A percentile compares a stretch with the other conserved stretches of the same genome.
phyloP scores from a whole-genome alignment of 164 flowering plant genomes.

The Chimonanthus salicifolius region DNA sequence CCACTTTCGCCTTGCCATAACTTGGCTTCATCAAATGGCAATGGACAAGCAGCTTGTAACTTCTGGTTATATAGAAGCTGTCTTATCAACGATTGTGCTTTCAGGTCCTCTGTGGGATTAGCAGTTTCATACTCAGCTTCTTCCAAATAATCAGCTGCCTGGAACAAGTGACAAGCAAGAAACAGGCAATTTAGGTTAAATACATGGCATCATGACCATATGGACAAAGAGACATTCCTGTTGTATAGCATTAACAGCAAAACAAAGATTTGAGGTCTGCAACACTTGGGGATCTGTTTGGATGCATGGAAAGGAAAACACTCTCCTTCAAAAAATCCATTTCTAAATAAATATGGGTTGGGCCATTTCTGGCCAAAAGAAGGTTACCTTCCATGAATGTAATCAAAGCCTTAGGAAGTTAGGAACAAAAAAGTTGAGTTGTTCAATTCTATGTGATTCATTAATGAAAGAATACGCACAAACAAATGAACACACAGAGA shows the following conservation, averaged over 20 bases:
- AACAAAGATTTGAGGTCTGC: neutral
- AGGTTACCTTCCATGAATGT: too few relatives aligned
- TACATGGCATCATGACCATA: neutral
- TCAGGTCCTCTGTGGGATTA: conserved; percentile 73
- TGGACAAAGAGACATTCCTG: neutral
- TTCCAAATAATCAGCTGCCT: conserved; percentile 90
- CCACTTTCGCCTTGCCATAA: conserved; percentile 95
- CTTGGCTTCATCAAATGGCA: conserved; percentile 97
- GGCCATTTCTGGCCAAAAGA: too few relatives aligned
- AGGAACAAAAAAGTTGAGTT: too few relatives aligned
- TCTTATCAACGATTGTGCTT: conserved; percentile 67
- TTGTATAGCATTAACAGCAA: neutral
- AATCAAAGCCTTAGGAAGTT: too few relatives aligned
- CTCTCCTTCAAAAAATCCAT: too few relatives aligned
- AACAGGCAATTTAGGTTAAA: neutral
- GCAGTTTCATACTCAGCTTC: conserved; percentile 95
- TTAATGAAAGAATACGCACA: too few relatives aligned
- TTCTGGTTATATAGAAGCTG: conserved; percentile 70
- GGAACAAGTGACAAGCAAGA: conserved; percentile 12
- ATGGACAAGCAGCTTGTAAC: conserved; percentile 81
- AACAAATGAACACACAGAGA: too few relatives aligned
- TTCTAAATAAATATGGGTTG: too few relatives aligned
- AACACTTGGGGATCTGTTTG: too few relatives aligned
- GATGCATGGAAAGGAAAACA: too few relatives aligned
- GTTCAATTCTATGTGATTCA: too few relatives aligned